Percentiles rank a stretch among this genome's conserved stretches.
These are phyloP conservation scores for Lactifluus volemus DNA, from an alignment of 768 basidiomycete genomes.

Conservation along the genomic window DNA sequence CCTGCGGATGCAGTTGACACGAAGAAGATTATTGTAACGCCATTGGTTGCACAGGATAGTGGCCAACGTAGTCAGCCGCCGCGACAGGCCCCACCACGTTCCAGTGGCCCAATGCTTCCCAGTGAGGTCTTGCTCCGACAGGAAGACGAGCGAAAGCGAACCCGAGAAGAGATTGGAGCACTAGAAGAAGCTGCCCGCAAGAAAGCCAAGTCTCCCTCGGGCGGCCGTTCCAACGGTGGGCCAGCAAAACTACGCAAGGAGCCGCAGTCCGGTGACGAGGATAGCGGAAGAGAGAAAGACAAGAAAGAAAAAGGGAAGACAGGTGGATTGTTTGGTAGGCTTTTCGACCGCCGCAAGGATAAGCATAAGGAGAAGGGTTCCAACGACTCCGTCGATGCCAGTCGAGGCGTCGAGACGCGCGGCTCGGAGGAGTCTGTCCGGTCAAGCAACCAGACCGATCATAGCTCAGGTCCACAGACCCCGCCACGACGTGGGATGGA, in stretches of 20 bases:
- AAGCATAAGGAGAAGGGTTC: slow-evolving; percentile 54
- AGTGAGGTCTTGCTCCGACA: slow-evolving; percentile 37
- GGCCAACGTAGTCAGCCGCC: slow-evolving; percentile 24
- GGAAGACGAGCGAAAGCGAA: slow-evolving; percentile 46
- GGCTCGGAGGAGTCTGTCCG: slow-evolving; percentile 59
- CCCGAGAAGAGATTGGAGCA: slow-evolving; percentile 40
- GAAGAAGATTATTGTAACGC: slow-evolving; percentile 68
- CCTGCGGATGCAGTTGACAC: slow-evolving; percentile 66
- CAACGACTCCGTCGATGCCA: slow-evolving; percentile 35
- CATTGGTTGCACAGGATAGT: slow-evolving; percentile 57
- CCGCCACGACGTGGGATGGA: slow-evolving; percentile 28
- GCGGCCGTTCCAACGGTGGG: slow-evolving; percentile 1
- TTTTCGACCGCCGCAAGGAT: slow-evolving; percentile 74
- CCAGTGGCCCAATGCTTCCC: slow-evolving; percentile 27
- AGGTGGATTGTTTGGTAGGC: slow-evolving; percentile 56
- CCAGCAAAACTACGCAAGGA: slow-evolving; percentile 39
- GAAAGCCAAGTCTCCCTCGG: slow-evolving; percentile 31
- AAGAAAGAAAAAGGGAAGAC: slow-evolving; percentile 71
- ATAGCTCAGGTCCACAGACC: slow-evolving; percentile 9
- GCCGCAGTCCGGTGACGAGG: slow-evolving; percentile 32
- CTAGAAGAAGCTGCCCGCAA: slow-evolving; percentile 39
- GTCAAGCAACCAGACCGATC: slow-evolving; percentile 33
- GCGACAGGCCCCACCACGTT: slow-evolving; percentile 14
- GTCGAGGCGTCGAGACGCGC: slow-evolving; percentile 25
- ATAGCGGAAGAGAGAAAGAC: slow-evolving; percentile 38